Evolutionary conservation across 148 eudicot species (phyloP).

Genomic region (Rhododendron vialii): DNA sequence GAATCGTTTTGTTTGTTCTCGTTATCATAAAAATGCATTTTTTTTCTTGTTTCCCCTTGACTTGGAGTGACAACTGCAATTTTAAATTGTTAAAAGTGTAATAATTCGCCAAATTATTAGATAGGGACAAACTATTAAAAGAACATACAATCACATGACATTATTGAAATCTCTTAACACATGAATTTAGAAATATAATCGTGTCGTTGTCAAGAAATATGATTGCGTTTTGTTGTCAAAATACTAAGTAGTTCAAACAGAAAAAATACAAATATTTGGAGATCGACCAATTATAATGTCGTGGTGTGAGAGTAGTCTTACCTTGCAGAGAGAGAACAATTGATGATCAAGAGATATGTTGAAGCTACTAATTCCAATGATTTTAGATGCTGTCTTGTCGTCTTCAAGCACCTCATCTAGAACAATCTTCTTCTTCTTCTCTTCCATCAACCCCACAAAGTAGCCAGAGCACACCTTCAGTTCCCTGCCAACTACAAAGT

Average conservation of each 20-base stretch:
- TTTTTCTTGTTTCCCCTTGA: background rate
- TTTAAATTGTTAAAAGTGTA: no score
- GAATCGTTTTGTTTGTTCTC: background rate
- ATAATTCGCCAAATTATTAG: background rate
- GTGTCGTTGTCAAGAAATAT: background rate
- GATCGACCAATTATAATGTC: background rate
- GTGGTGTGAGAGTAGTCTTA: background rate
- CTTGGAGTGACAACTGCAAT: background rate
- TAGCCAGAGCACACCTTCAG: conserved; percentile 49
- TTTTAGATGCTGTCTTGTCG: conserved; percentile 10
- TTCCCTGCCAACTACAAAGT: conserved; percentile 57
- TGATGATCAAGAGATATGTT: conserved; percentile 34
- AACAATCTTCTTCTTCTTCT: conserved; percentile 12
- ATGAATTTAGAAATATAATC: background rate
- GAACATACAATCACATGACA: background rate
- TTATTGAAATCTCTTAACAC: no score
- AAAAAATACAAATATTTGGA: background rate
- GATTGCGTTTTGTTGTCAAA: background rate
- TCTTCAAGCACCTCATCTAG: conserved; percentile 13
- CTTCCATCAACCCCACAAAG: conserved; percentile 59
- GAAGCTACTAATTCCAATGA: conserved; percentile 48
- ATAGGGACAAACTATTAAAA: no score
- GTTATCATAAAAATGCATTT: no score
- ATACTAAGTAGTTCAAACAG: background rate
- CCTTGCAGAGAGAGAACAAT: conserved; percentile 55